Conservation (phyloP, 1,284 basidiomycete species). For the Wolfiporia cocos region DNA sequence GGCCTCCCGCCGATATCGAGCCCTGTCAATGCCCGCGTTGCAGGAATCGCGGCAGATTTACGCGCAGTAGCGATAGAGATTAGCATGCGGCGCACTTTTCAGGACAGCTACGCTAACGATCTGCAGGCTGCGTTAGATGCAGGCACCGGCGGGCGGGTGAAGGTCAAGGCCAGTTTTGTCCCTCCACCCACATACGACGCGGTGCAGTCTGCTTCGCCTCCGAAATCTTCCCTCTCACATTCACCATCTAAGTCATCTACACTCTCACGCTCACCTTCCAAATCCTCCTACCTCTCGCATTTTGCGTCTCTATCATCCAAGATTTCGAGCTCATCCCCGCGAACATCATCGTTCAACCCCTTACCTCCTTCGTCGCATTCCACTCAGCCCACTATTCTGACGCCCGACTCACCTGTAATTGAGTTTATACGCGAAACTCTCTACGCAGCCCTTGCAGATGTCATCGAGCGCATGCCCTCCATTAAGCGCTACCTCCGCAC, state of each 20-base stretch:
- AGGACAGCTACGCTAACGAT: constrained; percentile 66
- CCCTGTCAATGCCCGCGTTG: constrained; percentile 34
- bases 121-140: constrained; percentile 72
- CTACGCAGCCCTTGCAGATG: constrained; percentile 71
- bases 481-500: constrained; percentile 48
- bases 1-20: constrained; percentile 42
- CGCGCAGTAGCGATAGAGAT: constrained; percentile 77
- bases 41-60: constrained; percentile 67
- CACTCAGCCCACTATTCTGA: constrained; percentile 42
- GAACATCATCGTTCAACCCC: constrained; percentile 12
- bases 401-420: constrained; percentile 53
- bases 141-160: constrained; percentile 30
- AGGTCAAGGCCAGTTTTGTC: constrained; percentile 55
- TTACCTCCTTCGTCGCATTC: constrained; percentile 8
- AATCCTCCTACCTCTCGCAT: constrained; percentile 16
- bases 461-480: constrained; percentile 45
- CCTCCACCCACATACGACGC: constrained; percentile 64
- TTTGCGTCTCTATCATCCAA: too few relatives aligned
- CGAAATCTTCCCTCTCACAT: too few relatives aligned
- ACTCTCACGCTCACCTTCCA: too few relatives aligned
- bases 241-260: constrained; percentile 24
- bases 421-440: constrained; percentile 77
- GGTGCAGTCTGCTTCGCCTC: constrained; percentile 21
- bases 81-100: constrained; percentile 75
- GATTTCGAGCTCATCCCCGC: too few relatives aligned